Base-by-base conservation (phyloP, 129 eudicot species). In the Apium graveolens region DNA sequence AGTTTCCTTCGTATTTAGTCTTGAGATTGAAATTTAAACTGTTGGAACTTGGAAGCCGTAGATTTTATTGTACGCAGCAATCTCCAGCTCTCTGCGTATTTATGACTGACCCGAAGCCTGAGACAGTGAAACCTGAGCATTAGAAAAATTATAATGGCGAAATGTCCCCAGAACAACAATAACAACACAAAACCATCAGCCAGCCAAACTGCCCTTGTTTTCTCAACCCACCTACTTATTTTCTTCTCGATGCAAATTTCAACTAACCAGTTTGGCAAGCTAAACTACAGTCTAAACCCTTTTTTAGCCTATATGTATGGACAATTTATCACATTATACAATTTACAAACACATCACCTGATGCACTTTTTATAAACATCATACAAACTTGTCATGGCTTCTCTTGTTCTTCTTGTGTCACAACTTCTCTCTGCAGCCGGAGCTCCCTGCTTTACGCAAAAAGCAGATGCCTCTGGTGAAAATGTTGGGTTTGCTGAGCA, bases 401-500 rank as follows among this genome's bases (percentile, higher is more conserved):
- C 97, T 76, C 90, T 89, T 70, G 78, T 91, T 81, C 86, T 91
- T 75, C 84, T 91, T 45, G 70, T 91, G 46, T 83, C 94, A 37
- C 94, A 91, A 86, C 86, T 91, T 75, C 82, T n/a, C n/a, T n/a
- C n/a, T n/a, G n/a, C n/a, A n/a, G n/a, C n/a, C n/a, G n/a, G n/a
- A n/a, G n/a, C n/a, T n/a, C n/a, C n/a, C n/a, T n/a, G n/a, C n/a
- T n/a, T n/a, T n/a, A n/a, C n/a, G n/a, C n/a, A n/a, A n/a, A n/a
- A n/a, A n/a, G n/a, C n/a, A n/a, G n/a, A n/a, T n/a, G n/a, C n/a
- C n/a, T n/a, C n/a, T n/a, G n/a, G n/a, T n/a, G n/a, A n/a, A n/a
- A n/a, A n/a, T n/a, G n/a, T n/a, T n/a, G n/a, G n/a, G n/a, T n/a
- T n/a, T n/a, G n/a, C n/a, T n/a, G n/a, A n/a, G n/a, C n/a, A n/a